Evolutionary conservation across 106 monocot species (phyloP), one percentile per base, ranked within the genome.

Genomic region (Apostasia ramifera): DNA sequence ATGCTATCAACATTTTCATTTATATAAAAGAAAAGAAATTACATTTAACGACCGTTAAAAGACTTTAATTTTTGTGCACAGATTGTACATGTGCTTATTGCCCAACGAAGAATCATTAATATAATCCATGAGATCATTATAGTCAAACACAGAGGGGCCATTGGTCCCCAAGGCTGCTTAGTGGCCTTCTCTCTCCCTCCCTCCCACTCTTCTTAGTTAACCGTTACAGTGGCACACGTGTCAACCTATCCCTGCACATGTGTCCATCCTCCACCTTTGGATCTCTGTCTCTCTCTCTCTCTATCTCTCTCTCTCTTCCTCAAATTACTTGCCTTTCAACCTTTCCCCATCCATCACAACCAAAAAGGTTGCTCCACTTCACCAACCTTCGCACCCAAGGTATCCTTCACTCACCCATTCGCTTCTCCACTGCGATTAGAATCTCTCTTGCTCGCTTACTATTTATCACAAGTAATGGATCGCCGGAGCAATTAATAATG

Each of bases 181-280:
- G 26, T 26, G 26, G 26, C 26, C 67, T 39, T 0, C 14, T 3
- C 40, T 42, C n/a, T 40, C n/a, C 39, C 14, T 38, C 56, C 41
- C 57, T 9, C 46, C 48, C 10, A 12, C 44, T 4, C 9, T 44
- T 44, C 52, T 8, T 11, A 75, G 55, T 75, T 74, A 67, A 74
- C 82, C 75, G 78, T 68, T 75, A 70, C n/a, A 66, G 38, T 37
- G 58, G 47, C 2, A 53, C 74, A 68, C 73, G 73, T 70, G 76
- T 60, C 69, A 2, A 7, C 58, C 45, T n/a, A 15, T 40, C 13
- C 0, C 8, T 60, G 63, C 68, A 69, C 47, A 42, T 50, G 62
- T 61, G 44, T 11, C 55, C 46, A n/a, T 68, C 44, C 0, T 6
- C 47, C 7, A 12, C 40, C 51, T 15, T 67, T 53, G 66, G 53